phyloP scores from a whole-genome alignment of 1,139 yeast genomes.

The Protomyces pachydermus region DNA sequence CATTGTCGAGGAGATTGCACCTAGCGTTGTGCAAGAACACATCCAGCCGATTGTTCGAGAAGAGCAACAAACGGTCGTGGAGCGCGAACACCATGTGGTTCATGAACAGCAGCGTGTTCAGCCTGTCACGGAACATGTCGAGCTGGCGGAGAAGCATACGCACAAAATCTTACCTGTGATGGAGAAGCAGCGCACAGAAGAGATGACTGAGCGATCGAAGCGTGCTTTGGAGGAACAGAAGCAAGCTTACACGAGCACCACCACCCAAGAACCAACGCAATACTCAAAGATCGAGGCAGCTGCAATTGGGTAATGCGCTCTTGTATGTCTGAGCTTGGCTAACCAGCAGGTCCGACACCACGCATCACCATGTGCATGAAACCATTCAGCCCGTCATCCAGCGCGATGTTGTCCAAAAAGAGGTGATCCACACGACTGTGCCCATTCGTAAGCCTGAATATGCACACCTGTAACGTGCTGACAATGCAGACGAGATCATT shows the following conservation, averaged over 20 bases:
- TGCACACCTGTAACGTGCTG: background rate
- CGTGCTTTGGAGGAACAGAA: background rate
- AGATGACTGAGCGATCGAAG: background rate
- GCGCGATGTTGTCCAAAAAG: background rate
- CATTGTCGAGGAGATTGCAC: background rate
- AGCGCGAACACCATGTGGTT: background rate
- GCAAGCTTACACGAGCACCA: background rate
- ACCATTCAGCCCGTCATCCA: slow-evolving; percentile 2
- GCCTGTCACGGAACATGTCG: background rate
- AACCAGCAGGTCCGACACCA: background rate
- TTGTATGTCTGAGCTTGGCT: background rate
- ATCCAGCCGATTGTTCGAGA: background rate
- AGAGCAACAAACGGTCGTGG: background rate
- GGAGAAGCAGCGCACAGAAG: background rate
- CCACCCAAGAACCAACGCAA: background rate
- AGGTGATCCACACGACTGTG: background rate
- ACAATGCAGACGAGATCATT: background rate
- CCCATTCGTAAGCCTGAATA: background rate
- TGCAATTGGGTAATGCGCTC: background rate
- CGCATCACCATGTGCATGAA: slow-evolving; percentile 2
- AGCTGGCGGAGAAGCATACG: background rate
- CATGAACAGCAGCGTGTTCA: slow-evolving; percentile 4
- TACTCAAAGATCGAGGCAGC: background rate
- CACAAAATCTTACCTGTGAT: background rate
- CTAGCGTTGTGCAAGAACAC: background rate